Percentiles rank a stretch among this genome's conserved stretches.
Conservation (phyloP, 2,329 filamentous ascomycete species). For the Cladosporium sphaerospermum region DNA sequence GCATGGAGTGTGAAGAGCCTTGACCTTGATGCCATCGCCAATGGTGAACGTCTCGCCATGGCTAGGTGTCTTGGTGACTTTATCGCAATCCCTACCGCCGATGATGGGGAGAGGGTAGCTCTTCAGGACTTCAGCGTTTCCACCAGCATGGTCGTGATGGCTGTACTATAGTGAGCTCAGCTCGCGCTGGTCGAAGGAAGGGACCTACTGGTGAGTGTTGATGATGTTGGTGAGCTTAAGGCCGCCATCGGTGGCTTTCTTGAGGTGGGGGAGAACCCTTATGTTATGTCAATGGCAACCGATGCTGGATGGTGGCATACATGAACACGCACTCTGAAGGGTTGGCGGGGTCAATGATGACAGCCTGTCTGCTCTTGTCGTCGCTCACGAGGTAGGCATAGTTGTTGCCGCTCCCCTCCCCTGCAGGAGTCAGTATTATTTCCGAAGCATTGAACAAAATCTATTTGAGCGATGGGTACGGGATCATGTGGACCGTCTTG, state of each 20-base stretch:
- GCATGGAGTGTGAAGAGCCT: slow-evolving; percentile 88
- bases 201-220: slow-evolving; percentile 88
- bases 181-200: not conserved
- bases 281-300: not conserved
- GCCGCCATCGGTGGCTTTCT: slow-evolving; percentile 64
- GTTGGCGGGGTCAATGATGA: slow-evolving; percentile 73
- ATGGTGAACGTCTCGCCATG: slow-evolving; percentile 76
- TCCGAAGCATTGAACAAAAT: not conserved
- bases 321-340: slow-evolving; percentile 59
- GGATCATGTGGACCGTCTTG: no score
- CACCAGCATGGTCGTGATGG: slow-evolving; percentile 90
- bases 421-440: slow-evolving; percentile 36
- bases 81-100: slow-evolving; percentile 78
- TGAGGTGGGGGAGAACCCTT: slow-evolving; percentile 59
- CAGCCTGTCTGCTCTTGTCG: slow-evolving; percentile 44
- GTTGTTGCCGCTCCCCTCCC: slow-evolving; percentile 73
- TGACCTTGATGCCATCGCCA: slow-evolving; percentile 72
- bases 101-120: slow-evolving; percentile 66
- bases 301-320: not conserved
- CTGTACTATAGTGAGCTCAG: slow-evolving; percentile 41
- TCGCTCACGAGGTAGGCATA: slow-evolving; percentile 64
- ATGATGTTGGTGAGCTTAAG: slow-evolving; percentile 85
- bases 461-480: no score
- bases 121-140: slow-evolving; percentile 70
- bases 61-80: slow-evolving; percentile 68